Conservation (phyloP, 73 alveolate genomes). For the Paramecium octaurelia region DNA sequence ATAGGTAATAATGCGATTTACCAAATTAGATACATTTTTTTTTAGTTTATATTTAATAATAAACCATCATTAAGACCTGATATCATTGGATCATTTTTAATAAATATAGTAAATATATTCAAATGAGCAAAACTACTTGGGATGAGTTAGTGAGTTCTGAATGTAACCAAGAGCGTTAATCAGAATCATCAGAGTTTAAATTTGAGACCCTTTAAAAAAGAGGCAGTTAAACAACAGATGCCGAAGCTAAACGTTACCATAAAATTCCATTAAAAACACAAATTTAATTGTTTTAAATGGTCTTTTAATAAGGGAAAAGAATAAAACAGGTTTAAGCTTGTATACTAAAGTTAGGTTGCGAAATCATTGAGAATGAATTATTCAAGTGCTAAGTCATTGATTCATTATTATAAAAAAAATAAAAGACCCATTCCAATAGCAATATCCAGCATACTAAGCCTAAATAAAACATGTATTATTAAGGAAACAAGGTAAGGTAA, state of each 20-base stretch:
- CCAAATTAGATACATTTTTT: not conserved
- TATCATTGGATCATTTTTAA: not conserved
- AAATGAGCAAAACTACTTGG: not conserved
- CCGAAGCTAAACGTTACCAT: conserved; percentile 8
- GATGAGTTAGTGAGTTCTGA: not conserved
- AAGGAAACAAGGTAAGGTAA: not conserved
- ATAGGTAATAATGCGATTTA: not conserved
- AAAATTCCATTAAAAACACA: conserved; percentile 5
- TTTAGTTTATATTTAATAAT: not conserved
- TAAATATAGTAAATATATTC: not conserved
- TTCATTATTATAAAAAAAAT: not conserved
- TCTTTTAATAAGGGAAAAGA: not conserved
- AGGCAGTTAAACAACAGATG: not conserved
- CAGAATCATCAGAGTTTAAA: conserved; percentile 6
- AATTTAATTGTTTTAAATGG: not conserved
- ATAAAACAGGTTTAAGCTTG: not conserved
- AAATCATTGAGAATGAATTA: not conserved
- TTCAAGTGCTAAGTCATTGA: conserved; percentile 26
- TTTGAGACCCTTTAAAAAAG: not conserved
- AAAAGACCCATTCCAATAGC: not conserved
- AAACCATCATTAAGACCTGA: not conserved
- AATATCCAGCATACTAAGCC: not conserved
- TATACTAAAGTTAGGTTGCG: not conserved
- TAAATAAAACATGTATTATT: not conserved
- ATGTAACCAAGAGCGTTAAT: not conserved